Conservation (phyloP, 345 rosid genomes). For the Gossypium stocksii region DNA sequence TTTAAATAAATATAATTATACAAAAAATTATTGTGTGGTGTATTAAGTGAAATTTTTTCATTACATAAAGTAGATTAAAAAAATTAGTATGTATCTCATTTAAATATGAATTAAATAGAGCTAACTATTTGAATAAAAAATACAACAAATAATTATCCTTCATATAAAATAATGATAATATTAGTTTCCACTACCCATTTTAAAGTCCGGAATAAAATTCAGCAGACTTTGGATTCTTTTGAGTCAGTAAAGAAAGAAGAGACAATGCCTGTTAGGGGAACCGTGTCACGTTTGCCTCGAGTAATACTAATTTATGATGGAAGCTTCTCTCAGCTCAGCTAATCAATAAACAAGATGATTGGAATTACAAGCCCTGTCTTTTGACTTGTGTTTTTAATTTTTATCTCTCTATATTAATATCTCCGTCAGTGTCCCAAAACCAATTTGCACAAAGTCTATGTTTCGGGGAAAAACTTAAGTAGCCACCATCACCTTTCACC, state of each 20-base stretch:
- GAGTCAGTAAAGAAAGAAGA: neutral
- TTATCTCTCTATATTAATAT: conserved; percentile 5
- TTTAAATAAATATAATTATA: too few species aligned
- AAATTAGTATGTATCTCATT: too few species aligned
- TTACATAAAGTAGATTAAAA: too few species aligned
- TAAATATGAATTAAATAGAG: too few species aligned
- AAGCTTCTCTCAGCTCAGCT: conserved; percentile 24
- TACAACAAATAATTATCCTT: too few species aligned
- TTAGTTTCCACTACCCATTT: neutral
- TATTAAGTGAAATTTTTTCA: too few species aligned
- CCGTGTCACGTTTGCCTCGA: neutral
- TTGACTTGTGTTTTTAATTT: conserved; percentile 31
- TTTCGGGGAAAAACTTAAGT: neutral
- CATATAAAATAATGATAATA: neutral
- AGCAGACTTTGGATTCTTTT: neutral
- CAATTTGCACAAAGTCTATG: conserved; percentile 1
- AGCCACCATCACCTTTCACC: neutral
- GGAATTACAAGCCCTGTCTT: conserved; percentile 24
- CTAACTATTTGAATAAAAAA: too few species aligned
- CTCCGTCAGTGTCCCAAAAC: neutral
- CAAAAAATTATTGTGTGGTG: too few species aligned
- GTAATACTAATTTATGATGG: conserved; percentile 18
- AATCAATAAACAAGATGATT: conserved; percentile 14
- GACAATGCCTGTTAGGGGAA: neutral
- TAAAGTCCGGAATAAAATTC: neutral